Percentiles rank a stretch among this genome's conserved stretches.
phyloP scores from a whole-genome alignment of 208 protist species.

The Crithidia bombi region DNA sequence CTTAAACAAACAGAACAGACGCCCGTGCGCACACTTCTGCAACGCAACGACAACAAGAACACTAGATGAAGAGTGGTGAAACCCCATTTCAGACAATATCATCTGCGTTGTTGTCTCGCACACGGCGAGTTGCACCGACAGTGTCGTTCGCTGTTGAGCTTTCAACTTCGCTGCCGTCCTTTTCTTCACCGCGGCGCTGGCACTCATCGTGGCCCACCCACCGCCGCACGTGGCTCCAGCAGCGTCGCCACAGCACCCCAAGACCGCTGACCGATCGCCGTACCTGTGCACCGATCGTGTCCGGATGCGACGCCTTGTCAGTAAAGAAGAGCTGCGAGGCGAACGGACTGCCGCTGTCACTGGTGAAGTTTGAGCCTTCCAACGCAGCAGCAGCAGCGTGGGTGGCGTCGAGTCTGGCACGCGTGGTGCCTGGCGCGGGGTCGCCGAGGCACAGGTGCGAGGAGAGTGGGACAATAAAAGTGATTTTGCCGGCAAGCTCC shows the following conservation, averaged over 20 bases:
- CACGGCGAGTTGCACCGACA: background rate
- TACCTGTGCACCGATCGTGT: background rate
- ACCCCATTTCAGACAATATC: background rate
- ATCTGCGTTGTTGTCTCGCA: constrained; percentile 3
- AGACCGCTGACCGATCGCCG: background rate
- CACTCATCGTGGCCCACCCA: background rate
- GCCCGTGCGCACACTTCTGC: no score
- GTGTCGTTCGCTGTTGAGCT: background rate
- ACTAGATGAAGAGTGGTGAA: background rate
- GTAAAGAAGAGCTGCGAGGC: background rate
- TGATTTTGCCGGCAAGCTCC: constrained; percentile 59
- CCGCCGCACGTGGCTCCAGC: constrained; percentile 7
- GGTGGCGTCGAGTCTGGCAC: constrained; percentile 3
- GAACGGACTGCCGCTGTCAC: background rate
- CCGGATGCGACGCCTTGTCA: background rate
- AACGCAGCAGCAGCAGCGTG: background rate
- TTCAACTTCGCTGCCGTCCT: background rate
- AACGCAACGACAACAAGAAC: background rate
- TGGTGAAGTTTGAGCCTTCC: background rate
- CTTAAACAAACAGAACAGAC: no score
- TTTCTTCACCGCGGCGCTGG: background rate
- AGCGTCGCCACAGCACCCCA: constrained; percentile 2
- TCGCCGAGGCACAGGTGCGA: constrained; percentile 27
- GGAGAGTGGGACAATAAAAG: constrained; percentile 44
- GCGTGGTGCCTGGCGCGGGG: constrained; percentile 45